Evolutionary conservation across 2,329 filamentous ascomycete genomes (phyloP).

Genomic region (Fusarium proliferatum): DNA sequence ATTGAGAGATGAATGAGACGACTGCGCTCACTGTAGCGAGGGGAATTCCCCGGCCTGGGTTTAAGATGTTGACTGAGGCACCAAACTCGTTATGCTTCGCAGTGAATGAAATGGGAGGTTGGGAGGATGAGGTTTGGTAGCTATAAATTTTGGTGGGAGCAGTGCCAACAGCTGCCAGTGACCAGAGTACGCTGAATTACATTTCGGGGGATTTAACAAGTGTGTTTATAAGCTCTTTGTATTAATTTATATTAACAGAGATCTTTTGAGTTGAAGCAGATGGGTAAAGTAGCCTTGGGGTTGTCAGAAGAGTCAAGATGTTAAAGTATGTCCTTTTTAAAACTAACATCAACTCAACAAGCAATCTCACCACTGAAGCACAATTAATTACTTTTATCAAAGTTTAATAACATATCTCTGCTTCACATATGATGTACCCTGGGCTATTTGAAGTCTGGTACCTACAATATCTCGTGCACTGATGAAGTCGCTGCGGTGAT

Average conservation of each 20-base stretch:
- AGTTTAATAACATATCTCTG: accelerated
- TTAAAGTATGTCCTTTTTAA: not conserved
- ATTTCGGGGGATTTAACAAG: not conserved
- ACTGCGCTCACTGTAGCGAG: not conserved
- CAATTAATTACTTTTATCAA: accelerated
- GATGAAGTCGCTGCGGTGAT: not conserved
- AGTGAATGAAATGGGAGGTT: not conserved
- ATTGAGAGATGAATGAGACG: not conserved
- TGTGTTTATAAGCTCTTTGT: not conserved
- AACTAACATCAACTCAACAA: not conserved
- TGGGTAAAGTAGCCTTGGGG: not conserved
- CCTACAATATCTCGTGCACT: not conserved
- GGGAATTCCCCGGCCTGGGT: not conserved
- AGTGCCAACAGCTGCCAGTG: slow-evolving; percentile 19
- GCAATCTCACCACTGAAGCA: not conserved
- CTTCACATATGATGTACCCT: too few species aligned
- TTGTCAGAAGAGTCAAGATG: not conserved
- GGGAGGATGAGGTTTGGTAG: slow-evolving; percentile 4
- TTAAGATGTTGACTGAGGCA: slow-evolving; percentile 9
- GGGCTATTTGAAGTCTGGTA: not conserved
- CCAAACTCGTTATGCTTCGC: not conserved
- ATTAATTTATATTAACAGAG: not conserved
- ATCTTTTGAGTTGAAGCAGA: not conserved
- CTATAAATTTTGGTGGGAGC: not conserved
- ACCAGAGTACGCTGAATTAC: not conserved